Conservation (phyloP, 1,139 yeast species). For the Hansenula lynferdii region DNA sequence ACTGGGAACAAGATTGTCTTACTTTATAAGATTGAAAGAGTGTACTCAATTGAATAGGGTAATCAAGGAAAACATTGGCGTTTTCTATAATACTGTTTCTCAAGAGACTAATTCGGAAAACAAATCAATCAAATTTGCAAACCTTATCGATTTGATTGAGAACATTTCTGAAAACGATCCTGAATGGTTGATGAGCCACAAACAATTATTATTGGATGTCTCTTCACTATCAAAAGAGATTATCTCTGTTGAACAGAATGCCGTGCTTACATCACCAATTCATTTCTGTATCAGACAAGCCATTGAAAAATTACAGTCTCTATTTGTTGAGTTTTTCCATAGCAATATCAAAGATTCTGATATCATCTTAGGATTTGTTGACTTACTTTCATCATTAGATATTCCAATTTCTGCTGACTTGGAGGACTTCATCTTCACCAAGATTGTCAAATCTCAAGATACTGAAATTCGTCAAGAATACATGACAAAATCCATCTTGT, state of each 20-base stretch:
- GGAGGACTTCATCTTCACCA: slow-evolving; percentile 53
- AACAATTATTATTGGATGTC: slow-evolving; percentile 42
- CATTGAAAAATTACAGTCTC: slow-evolving; percentile 50
- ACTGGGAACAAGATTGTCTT: slow-evolving; percentile 60
- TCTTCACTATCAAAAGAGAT: slow-evolving; percentile 43
- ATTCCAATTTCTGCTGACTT: slow-evolving; percentile 44
- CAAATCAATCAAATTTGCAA: slow-evolving; percentile 63
- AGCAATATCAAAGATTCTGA: slow-evolving; percentile 31
- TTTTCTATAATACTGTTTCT: slow-evolving; percentile 31
- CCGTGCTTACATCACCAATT: slow-evolving; percentile 51
- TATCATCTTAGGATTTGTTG: slow-evolving; percentile 43
- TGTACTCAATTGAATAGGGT: slow-evolving; percentile 53
- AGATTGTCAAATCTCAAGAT: slow-evolving; percentile 51
- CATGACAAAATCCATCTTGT: slow-evolving; percentile 47
- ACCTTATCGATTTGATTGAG: slow-evolving; percentile 59
- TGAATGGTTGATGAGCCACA: slow-evolving; percentile 60
- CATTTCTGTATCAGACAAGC: slow-evolving; percentile 78
- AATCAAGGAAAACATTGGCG: slow-evolving; percentile 47
- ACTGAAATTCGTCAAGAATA: slow-evolving; percentile 42
- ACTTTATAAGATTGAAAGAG: slow-evolving; percentile 54
- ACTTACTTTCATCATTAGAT: slow-evolving; percentile 41
- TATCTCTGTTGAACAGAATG: slow-evolving; percentile 33
- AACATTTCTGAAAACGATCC: slow-evolving; percentile 48
- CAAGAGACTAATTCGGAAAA: slow-evolving; percentile 47
- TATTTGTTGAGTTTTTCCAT: slow-evolving; percentile 47